Conservation (phyloP, 805 yeast genomes). For the Candida cerambycidarum region DNA sequence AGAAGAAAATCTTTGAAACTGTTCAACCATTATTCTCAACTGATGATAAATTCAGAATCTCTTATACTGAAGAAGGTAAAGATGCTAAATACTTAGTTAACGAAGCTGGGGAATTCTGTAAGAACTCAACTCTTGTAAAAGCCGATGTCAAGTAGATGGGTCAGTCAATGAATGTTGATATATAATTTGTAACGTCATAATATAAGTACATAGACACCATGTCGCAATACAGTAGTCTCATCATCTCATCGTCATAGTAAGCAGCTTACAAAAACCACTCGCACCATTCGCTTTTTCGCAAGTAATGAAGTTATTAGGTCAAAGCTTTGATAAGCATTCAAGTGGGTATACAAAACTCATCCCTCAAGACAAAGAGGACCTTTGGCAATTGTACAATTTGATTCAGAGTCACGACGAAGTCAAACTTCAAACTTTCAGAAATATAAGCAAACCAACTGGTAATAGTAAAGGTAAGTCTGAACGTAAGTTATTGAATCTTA, state of each 20-base stretch:
- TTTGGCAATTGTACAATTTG: conserved; percentile 84
- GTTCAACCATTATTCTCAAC: conserved; percentile 91
- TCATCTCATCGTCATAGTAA: not conserved
- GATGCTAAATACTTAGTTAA: conserved; percentile 73
- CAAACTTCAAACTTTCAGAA: conserved; percentile 65
- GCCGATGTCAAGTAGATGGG: conserved; percentile 63
- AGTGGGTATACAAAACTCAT: conserved; percentile 43
- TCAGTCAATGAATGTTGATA: no score
- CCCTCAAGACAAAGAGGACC: conserved; percentile 88
- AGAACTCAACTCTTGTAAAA: conserved; percentile 65
- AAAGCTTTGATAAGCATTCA: conserved; percentile 24
- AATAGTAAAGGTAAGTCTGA: conserved; percentile 57
- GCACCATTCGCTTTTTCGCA: not conserved
- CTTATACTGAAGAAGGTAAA: conserved; percentile 78
- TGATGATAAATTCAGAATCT: conserved; percentile 69
- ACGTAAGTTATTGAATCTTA: conserved; percentile 44
- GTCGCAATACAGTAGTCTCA: no score
- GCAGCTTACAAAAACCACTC: not conserved
- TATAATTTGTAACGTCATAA: not conserved
- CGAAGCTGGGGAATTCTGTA: conserved; percentile 74
- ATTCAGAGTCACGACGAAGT: conserved; percentile 75
- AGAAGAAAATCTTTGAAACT: conserved; percentile 97
- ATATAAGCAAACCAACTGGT: conserved; percentile 44
- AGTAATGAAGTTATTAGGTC: conserved; percentile 53
- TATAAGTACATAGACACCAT: no score